A percentile compares a stretch with the other conserved stretches of the same genome.
Evolutionary conservation across 2,329 filamentous ascomycete genomes (phyloP).

Genomic region (Xylariales sp.): DNA sequence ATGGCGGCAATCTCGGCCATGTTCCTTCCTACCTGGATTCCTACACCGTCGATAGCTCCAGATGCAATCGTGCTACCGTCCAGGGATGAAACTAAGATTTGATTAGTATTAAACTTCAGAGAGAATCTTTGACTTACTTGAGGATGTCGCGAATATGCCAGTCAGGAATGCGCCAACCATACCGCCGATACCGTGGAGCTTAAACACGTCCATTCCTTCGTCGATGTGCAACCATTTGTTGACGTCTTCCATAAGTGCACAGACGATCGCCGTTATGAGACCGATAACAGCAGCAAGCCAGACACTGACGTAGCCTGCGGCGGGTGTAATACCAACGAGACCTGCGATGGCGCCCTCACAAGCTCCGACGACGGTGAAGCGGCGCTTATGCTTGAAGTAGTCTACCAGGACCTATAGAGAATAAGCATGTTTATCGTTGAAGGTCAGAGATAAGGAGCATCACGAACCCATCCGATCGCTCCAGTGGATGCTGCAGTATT

Average conservation of each 20-base stretch:
- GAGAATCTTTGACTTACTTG: slow-evolving; percentile 11
- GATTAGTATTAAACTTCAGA: not conserved
- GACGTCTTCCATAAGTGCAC: slow-evolving; percentile 15
- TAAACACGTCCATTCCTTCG: slow-evolving; percentile 56
- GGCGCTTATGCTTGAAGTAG: slow-evolving; percentile 39
- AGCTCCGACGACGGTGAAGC: slow-evolving; percentile 47
- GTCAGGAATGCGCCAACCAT: slow-evolving; percentile 53
- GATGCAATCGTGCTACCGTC: slow-evolving; percentile 45
- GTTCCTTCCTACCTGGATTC: slow-evolving; percentile 51
- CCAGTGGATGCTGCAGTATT: slow-evolving; percentile 53
- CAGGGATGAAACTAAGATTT: slow-evolving; percentile 39
- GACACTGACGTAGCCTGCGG: slow-evolving; percentile 50
- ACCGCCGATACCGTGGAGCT: slow-evolving; percentile 56
- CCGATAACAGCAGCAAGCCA: slow-evolving; percentile 48
- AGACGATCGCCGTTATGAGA: slow-evolving; percentile 42
- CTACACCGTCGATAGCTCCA: slow-evolving; percentile 48
- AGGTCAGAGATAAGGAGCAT: not conserved
- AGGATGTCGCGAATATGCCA: slow-evolving; percentile 48
- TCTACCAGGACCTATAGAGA: slow-evolving; percentile 34
- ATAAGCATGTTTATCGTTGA: not conserved
- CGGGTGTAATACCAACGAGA: slow-evolving; percentile 54
- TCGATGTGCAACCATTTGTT: slow-evolving; percentile 33
- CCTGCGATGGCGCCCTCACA: slow-evolving; percentile 52
- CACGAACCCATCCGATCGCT: slow-evolving; percentile 43
- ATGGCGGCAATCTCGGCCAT: slow-evolving; percentile 53